Percentiles rank a stretch among this genome's conserved stretches.
Conservation (phyloP, 108 stramenopile species). For the Hondaea fermentalgiana region DNA sequence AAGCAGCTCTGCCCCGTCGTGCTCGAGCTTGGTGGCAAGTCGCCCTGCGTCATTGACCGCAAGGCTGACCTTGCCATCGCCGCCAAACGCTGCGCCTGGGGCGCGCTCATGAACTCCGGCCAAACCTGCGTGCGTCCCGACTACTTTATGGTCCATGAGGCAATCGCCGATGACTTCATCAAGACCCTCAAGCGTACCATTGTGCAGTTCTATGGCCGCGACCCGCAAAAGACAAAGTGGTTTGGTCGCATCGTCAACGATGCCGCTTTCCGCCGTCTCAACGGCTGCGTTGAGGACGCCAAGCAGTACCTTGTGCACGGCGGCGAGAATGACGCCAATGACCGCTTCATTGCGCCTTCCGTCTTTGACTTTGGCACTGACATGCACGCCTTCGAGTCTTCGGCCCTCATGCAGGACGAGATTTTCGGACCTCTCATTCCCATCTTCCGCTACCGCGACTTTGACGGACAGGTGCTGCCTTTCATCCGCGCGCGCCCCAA, state of each 20-base stretch:
- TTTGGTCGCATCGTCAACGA: conserved; percentile 13
- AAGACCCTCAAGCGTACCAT: neutral
- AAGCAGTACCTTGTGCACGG: neutral
- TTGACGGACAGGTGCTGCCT: conserved; percentile 17
- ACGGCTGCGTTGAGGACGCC: neutral
- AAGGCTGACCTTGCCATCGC: conserved; percentile 42
- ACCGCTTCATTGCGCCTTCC: conserved; percentile 22
- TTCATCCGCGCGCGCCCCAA: neutral
- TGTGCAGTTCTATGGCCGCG: conserved; percentile 7
- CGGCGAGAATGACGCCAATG: neutral
- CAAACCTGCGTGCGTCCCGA: conserved; percentile 80
- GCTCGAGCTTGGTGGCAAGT: conserved; percentile 84
- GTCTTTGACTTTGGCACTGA: conserved; percentile 8
- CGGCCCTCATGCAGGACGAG: conserved; percentile 30
- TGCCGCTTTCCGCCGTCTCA: neutral
- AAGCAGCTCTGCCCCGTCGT: conserved; percentile 69
- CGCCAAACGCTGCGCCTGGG: conserved; percentile 50
- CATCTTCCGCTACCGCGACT: neutral
- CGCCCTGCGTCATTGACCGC: conserved; percentile 51
- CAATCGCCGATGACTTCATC: conserved; percentile 18
- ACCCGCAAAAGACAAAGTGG: neutral
- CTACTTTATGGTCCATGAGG: conserved; percentile 49
- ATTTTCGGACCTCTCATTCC: conserved; percentile 40
- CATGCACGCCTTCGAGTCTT: neutral
- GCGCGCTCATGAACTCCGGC: conserved; percentile 68